phyloP scores from a whole-genome alignment of 1,284 basidiomycete genomes.

The Inonotus obliquus region DNA sequence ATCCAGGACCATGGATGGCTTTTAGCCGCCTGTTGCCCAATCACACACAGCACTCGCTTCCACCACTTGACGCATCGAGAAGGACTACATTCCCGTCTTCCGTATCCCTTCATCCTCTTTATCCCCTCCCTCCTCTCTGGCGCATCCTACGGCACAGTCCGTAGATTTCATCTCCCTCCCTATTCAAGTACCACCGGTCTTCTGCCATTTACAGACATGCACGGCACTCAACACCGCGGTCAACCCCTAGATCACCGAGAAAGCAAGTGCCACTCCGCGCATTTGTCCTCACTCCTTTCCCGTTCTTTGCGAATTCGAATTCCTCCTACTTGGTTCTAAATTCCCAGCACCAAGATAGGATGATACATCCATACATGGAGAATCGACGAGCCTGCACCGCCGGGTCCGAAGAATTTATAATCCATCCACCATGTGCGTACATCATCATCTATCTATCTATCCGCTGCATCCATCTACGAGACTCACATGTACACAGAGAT shows the following conservation, averaged over 20 bases:
- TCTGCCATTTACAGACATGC: neutral
- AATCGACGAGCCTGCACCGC: neutral
- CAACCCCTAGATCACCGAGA: neutral
- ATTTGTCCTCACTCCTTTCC: neutral
- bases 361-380: neutral
- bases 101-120: neutral
- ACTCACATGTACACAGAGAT: neutral
- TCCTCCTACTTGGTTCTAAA: neutral
- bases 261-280: neutral
- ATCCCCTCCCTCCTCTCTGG: neutral
- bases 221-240: neutral
- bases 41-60: neutral
- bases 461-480: no score
- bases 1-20: neutral
- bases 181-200: neutral
- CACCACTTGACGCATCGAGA: neutral
- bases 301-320: neutral
- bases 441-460: neutral
- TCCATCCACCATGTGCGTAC: neutral
- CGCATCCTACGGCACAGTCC: neutral
- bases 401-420: neutral
- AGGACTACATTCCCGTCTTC: neutral
- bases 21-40: neutral
- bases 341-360: neutral
- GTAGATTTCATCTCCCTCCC: neutral